These are phyloP conservation scores for Zoysia japonica DNA, from an alignment of 176 grass and related monocot species.

Conservation along the genomic window DNA sequence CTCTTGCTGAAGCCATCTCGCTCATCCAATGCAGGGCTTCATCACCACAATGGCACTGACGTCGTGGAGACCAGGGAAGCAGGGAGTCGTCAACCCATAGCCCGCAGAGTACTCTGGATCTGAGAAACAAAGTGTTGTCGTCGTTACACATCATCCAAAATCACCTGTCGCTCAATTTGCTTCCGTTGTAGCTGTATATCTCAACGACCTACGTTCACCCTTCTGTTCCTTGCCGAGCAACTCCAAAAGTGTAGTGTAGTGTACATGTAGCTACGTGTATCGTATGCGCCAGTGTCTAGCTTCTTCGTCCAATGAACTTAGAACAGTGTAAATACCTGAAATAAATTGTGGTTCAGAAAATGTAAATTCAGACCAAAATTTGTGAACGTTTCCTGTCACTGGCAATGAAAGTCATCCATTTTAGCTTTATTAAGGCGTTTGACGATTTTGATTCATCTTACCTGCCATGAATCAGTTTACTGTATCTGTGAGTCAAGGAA, in stretches of 20 bases:
- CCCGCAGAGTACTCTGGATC: constrained; percentile 9
- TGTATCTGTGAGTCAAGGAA: neutral
- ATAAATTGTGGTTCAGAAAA: constrained; percentile 30
- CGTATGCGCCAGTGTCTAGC: constrained; percentile 25
- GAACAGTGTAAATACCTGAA: constrained; percentile 52
- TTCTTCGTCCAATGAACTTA: constrained; percentile 34
- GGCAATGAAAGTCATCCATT: neutral
- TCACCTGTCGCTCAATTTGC: neutral
- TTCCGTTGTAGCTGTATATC: neutral
- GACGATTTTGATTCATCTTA: neutral
- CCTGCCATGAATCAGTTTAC: neutral
- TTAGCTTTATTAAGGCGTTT: neutral
- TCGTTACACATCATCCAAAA: neutral
- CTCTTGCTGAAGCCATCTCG: constrained; percentile 5
- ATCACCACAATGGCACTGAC: constrained; percentile 46
- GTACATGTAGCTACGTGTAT: constrained; percentile 30
- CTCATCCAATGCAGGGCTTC: constrained; percentile 36
- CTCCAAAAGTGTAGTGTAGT: constrained; percentile 26
- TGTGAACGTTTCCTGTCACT: neutral
- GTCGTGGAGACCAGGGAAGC: constrained; percentile 17
- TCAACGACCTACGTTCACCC: neutral
- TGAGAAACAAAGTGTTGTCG: neutral
- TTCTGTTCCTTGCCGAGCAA: neutral
- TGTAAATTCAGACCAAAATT: constrained; percentile 17
- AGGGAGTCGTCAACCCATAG: neutral